phyloP scores from a whole-genome alignment of 2,329 filamentous ascomycete species.

The Chalaropsis thielavioides region DNA sequence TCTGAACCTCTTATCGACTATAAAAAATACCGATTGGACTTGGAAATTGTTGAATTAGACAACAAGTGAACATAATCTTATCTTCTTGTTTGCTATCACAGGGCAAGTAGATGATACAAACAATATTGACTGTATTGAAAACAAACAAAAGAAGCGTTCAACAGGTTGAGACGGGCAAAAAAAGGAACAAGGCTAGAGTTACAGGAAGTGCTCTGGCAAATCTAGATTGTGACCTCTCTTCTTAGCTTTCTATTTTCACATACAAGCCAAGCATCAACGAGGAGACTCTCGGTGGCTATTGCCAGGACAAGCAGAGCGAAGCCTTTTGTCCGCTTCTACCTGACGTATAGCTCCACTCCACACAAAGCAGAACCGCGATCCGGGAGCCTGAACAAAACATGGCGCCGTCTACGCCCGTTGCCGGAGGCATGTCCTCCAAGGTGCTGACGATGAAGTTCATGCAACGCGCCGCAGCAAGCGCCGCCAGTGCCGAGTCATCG shows the following conservation, averaged over 20 bases:
- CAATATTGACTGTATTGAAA: background rate
- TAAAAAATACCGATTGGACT: too few relatives aligned
- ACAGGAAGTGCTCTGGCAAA: background rate
- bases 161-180: background rate
- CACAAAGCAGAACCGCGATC: background rate
- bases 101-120: conserved; percentile 2
- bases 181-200: background rate
- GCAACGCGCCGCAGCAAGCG: conserved; percentile 58
- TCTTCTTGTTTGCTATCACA: background rate
- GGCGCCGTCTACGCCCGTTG: conserved; percentile 39
- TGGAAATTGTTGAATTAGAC: background rate
- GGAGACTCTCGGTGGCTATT: background rate
- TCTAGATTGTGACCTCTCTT: background rate
- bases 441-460: conserved; percentile 96
- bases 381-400: conserved; percentile 24
- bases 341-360: background rate
- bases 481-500: conserved; percentile 31
- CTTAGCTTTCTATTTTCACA: background rate
- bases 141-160: background rate
- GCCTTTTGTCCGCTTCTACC: background rate
- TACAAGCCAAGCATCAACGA: background rate
- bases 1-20: background rate
- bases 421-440: conserved; percentile 61
- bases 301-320: background rate
- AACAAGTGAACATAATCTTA: background rate